A percentile compares a stretch with the other conserved stretches of the same genome.
Conservation (phyloP, 371 early-diverging fungal species). For the Cladochytrium tenue region DNA sequence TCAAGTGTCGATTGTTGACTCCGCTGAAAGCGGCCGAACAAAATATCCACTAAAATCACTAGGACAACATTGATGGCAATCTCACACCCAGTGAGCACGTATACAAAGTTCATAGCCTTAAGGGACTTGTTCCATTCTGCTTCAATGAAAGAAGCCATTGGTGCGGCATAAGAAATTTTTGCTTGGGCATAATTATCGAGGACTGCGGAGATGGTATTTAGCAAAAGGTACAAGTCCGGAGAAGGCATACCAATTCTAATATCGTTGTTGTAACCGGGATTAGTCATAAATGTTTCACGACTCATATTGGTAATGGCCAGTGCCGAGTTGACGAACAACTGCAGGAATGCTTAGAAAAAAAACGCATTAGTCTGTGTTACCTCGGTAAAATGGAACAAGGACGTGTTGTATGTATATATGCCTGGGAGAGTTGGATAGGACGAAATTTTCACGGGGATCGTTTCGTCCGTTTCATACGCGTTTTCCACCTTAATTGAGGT, state of each 20-base stretch:
- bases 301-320: not conserved
- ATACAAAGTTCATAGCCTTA: not conserved
- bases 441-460: not conserved
- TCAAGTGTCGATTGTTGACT: slow-evolving; percentile 5
- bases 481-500: too few species aligned
- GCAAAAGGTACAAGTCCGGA: not conserved
- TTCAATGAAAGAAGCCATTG: not conserved
- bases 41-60: slow-evolving; percentile 5
- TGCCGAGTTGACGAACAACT: not conserved
- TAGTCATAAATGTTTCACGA: not conserved
- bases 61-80: not conserved
- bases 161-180: not conserved
- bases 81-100: not conserved
- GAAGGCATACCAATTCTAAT: slow-evolving; percentile 2
- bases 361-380: not conserved
- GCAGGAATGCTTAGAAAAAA: not conserved
- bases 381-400: not conserved
- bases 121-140: not conserved
- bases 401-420: not conserved
- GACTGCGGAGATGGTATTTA: not conserved
- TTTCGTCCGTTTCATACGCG: not conserved
- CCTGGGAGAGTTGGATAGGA: not conserved
- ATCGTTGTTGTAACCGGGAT: slow-evolving; percentile 4
- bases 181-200: slow-evolving; percentile 7
- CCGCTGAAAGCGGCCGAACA: slow-evolving; percentile 1